phyloP scores from a whole-genome alignment of 202 grass and related monocot species.

The Setaria viridis region DNA sequence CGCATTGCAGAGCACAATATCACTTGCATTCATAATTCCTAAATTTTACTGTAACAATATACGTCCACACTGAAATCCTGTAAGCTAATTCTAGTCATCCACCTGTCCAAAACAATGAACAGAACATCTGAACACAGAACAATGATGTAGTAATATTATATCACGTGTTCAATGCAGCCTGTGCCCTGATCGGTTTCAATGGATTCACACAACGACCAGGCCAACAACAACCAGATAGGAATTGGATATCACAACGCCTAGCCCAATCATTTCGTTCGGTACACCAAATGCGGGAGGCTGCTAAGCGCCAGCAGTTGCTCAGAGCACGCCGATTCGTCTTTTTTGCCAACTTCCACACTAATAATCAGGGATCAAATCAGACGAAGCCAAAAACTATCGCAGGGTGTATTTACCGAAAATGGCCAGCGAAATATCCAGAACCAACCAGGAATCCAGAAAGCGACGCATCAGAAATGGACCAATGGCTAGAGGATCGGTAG shows the following conservation, averaged over 20 bases:
- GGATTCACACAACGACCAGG: conserved; percentile 30
- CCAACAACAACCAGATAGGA: conserved; percentile 32
- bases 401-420: conserved; percentile 4
- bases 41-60: background rate
- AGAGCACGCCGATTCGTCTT: conserved; percentile 12
- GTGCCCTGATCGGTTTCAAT: background rate
- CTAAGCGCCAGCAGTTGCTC: conserved; percentile 42
- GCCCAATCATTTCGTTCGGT: conserved; percentile 55
- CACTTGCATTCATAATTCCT: background rate
- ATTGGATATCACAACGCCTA: background rate
- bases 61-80: background rate
- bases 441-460: conserved; percentile 19
- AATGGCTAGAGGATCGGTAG: background rate
- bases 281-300: conserved; percentile 48
- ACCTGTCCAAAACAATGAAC: background rate
- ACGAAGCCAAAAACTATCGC: conserved; percentile 8
- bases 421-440: background rate
- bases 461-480: background rate
- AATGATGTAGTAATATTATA: background rate
- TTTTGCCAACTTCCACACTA: conserved; percentile 25
- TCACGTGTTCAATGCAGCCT: conserved; percentile 5
- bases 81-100: background rate
- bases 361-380: background rate
- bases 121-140: background rate
- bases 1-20: conserved; percentile 15